Evolutionary conservation across 257 asterid species (phyloP).

Genomic region (Linderniella brevidens): DNA sequence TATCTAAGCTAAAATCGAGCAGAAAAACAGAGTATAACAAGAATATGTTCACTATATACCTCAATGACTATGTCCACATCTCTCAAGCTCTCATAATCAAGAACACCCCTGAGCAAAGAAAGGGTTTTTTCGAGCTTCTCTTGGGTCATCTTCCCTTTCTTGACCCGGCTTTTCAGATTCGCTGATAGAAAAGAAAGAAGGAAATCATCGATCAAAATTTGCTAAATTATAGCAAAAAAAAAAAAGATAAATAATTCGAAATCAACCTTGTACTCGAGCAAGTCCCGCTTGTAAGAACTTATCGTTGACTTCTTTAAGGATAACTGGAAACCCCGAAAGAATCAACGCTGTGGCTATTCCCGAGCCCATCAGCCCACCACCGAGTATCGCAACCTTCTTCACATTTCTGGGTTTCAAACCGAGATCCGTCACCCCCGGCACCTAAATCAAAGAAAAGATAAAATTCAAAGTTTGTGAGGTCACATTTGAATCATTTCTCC

Average conservation of each 20-base stretch:
- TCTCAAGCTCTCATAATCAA: conserved; percentile 79
- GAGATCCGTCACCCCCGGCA: conserved; percentile 73
- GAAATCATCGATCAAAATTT: conserved; percentile 1
- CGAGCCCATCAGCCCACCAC: conserved; percentile 98
- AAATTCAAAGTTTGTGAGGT: background rate
- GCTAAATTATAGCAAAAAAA: conserved; percentile 2
- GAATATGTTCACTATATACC: conserved; percentile 25
- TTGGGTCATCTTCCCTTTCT: conserved; percentile 69
- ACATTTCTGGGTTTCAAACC: conserved; percentile 68
- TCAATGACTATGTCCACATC: conserved; percentile 94
- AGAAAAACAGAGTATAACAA: conserved; percentile 2
- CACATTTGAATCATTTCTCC: no score
- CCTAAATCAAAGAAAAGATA: conserved; percentile 23
- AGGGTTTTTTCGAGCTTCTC: conserved; percentile 62
- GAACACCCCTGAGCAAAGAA: conserved; percentile 58
- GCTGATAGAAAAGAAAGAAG: conserved; percentile 23
- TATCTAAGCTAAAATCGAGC: background rate
- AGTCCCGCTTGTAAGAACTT: conserved; percentile 74
- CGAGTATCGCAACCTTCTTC: conserved; percentile 75
- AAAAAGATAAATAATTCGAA: conserved; percentile 5
- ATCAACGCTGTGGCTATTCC: conserved; percentile 87
- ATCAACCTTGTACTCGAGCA: conserved; percentile 67
- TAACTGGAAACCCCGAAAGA: conserved; percentile 51
- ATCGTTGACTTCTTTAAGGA: conserved; percentile 81
- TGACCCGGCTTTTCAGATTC: conserved; percentile 65